These are phyloP conservation scores for Gnomoniopsis smithogilvyi DNA, from an alignment of 2,329 filamentous ascomycete genomes.

Conservation along the genomic window DNA sequence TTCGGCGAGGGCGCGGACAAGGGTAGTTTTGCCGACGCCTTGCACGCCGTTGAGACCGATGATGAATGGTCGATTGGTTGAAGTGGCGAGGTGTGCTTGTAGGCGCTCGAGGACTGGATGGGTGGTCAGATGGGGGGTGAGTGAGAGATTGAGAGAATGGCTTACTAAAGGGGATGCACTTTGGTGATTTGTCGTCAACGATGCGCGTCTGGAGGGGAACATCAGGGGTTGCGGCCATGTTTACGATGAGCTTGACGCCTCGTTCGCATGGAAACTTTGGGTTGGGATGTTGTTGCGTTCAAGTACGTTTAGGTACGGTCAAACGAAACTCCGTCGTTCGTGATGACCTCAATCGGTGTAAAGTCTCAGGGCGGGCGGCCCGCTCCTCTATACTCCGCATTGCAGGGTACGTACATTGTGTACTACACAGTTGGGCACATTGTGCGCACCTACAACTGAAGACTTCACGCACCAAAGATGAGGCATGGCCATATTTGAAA, in stretches of 20 bases:
- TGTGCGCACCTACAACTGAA: background rate
- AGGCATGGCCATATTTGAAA: too few relatives aligned
- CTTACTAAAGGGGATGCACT: conserved; percentile 69
- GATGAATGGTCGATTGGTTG: conserved; percentile 62
- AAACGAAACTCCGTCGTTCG: background rate
- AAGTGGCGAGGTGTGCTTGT: conserved; percentile 25
- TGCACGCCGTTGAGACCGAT: conserved; percentile 89
- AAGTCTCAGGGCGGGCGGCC: too few relatives aligned
- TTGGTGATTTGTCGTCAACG: conserved; percentile 72
- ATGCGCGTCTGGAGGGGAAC: conserved; percentile 38
- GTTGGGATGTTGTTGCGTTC: background rate
- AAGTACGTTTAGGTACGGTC: background rate
- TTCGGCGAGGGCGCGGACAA: conserved; percentile 65
- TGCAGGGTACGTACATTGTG: background rate
- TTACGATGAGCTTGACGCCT: background rate
- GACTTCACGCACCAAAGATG: background rate
- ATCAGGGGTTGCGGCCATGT: conserved; percentile 28
- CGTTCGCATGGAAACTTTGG: background rate
- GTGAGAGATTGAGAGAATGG: background rate
- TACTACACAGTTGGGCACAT: too few relatives aligned
- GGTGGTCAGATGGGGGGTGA: background rate
- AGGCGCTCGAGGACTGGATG: conserved; percentile 53
- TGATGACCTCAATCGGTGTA: background rate
- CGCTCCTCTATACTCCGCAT: background rate
- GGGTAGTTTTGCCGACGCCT: conserved; percentile 87